These are phyloP conservation scores for Geotrichum armillariae DNA, from an alignment of 1,139 yeast genomes.

Conservation along the genomic window DNA sequence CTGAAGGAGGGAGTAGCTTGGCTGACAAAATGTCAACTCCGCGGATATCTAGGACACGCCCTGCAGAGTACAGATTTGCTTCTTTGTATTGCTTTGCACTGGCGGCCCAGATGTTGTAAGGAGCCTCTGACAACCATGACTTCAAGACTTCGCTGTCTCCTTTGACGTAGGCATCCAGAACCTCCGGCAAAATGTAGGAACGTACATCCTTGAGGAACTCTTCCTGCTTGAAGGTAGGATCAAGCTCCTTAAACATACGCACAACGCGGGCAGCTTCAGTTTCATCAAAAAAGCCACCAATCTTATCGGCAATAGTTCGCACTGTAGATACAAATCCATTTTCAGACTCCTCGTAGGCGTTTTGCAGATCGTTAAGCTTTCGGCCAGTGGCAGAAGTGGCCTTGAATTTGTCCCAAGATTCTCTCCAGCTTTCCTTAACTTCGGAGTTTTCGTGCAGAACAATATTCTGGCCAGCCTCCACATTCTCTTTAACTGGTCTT, in stretches of 20 bases:
- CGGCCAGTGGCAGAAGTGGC: slow-evolving; percentile 67
- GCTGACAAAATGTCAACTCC: slow-evolving; percentile 93
- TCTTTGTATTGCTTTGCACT: slow-evolving; percentile 90
- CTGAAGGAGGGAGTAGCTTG: slow-evolving; percentile 86
- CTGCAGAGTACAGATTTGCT: slow-evolving; percentile 90
- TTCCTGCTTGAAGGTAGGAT: slow-evolving; percentile 81
- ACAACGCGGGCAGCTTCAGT: slow-evolving; percentile 94
- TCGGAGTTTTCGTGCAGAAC: slow-evolving; percentile 83
- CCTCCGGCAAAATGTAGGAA: slow-evolving; percentile 91
- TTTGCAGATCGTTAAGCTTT: slow-evolving; percentile 58
- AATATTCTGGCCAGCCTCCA: slow-evolving; percentile 81
- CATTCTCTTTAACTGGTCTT: slow-evolving; percentile 71
- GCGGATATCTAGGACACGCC: slow-evolving; percentile 88
- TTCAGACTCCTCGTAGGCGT: slow-evolving; percentile 83
- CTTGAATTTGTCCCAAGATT: slow-evolving; percentile 52
- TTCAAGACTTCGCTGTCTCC: slow-evolving; percentile 85
- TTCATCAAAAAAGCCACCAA: slow-evolving; percentile 90
- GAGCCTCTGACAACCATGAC: slow-evolving; percentile 95
- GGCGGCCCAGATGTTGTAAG: slow-evolving; percentile 92
- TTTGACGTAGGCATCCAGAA: slow-evolving; percentile 90
- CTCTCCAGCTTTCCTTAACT: slow-evolving; percentile 65
- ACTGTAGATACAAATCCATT: slow-evolving; percentile 83
- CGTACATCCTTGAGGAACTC: slow-evolving; percentile 82
- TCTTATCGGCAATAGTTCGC: slow-evolving; percentile 76
- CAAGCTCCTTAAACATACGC: slow-evolving; percentile 82